phyloP scores from a whole-genome alignment of 257 asterid genomes.

The Solanum chmielewskii region DNA sequence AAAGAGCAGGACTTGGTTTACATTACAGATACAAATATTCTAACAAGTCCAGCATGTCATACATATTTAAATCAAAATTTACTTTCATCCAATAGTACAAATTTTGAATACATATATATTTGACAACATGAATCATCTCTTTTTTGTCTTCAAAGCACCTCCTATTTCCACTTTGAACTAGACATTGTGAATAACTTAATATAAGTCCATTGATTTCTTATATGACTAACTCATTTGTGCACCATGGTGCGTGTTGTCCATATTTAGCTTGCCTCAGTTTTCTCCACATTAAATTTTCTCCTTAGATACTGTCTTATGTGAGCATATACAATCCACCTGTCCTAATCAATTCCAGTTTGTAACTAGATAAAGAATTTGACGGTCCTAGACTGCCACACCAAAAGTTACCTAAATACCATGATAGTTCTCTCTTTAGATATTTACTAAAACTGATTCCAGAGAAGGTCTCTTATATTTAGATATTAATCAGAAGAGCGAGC shows the following conservation, averaged over 20 bases:
- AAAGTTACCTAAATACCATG: not conserved
- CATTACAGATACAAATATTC: not conserved
- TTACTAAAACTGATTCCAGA: not conserved
- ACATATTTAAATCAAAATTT: not conserved
- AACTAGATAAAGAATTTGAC: not conserved
- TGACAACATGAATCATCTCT: not conserved
- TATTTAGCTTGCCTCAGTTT: not conserved
- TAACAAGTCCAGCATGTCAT: not conserved
- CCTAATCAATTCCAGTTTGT: not conserved
- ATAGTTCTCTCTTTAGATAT: not conserved
- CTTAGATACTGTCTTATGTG: not conserved
- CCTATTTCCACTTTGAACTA: not conserved
- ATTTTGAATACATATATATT: not conserved
- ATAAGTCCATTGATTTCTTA: not conserved
- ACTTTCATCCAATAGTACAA: not conserved
- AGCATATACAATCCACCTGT: not conserved
- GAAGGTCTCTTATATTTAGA: not conserved
- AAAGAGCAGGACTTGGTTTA: not conserved
- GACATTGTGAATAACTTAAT: not conserved
- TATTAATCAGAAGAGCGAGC: not conserved
- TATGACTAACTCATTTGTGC: not conserved
- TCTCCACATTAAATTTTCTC: not conserved
- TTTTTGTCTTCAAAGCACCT: not conserved
- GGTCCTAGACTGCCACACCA: not conserved
- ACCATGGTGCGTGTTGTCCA: not conserved